Base-by-base conservation (phyloP, 148 eudicot species). In the Camellia japonica region DNA sequence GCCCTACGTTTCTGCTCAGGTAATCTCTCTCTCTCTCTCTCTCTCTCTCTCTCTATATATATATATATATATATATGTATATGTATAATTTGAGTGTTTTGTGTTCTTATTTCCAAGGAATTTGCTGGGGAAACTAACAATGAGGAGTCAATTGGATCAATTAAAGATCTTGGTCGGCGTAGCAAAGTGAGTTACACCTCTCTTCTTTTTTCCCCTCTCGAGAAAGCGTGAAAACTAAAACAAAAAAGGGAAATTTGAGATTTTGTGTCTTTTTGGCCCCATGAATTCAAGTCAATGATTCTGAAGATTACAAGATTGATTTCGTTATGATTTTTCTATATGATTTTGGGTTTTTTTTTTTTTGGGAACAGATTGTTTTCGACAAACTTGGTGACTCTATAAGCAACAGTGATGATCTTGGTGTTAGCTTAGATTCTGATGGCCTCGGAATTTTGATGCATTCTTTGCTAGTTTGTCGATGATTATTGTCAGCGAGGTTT, bases 401-500 rank as follows among this genome's bases (percentile, higher is more conserved):
- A 55, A 49, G 52, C 52, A 7, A 49, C 52, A 47, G 49, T 46
- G 68, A 68, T 47, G 43, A 62, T 12, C 51, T 88, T 81, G 89
- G 88, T 61, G 87, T 92, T 11, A 84, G 88, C 73, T 73, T 89
- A 91, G 98, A 95, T 76, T 84, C 96, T 72, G 93, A 90, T 80
- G 97, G 93, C 69, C 87, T 91, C 67, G 97, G 99, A 62, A 84
- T 90, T 67, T 96, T 65, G 98, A 96, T 90, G 98, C 97, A 30
- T 91, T 96, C 85, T 90, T 96, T 81, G 98, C 98, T 42, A 96
- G 99, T 87, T 89, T 93, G 68, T 93, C 95, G 16, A 96, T 96
- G 93, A 96, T 96, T 78, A 85, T 96, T 83, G 99, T 96, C 86
- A 96, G 98, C 69, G 99, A 93, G 99, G 99, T 96, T 76, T 81